Conservation (phyloP, 257 asterid species). For the Mitragyna speciosa region DNA sequence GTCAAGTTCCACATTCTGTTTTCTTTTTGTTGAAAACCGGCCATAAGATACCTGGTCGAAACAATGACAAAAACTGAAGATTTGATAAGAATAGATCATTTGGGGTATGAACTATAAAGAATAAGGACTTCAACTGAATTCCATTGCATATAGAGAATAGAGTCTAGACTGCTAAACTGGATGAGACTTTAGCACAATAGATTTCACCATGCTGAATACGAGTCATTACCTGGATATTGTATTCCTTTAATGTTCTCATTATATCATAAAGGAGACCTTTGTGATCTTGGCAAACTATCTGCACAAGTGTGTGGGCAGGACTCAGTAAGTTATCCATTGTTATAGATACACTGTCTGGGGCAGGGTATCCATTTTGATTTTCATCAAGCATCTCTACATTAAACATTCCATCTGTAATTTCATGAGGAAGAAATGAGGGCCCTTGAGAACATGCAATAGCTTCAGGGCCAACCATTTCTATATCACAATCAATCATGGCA, state of each 20-base stretch:
- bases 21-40: slow-evolving; percentile 56
- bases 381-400: slow-evolving; percentile 35
- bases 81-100: neutral
- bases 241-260: slow-evolving; percentile 90
- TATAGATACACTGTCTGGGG: slow-evolving; percentile 52
- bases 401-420: slow-evolving; percentile 58
- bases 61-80: slow-evolving; percentile 6
- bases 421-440: slow-evolving; percentile 59
- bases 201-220: neutral
- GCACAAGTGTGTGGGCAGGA: slow-evolving; percentile 83
- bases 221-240: slow-evolving; percentile 69
- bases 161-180: neutral
- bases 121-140: neutral
- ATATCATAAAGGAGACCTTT: slow-evolving; percentile 80
- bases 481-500: slow-evolving; percentile 56
- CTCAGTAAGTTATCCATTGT: slow-evolving; percentile 68
- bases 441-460: slow-evolving; percentile 63
- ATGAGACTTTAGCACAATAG: neutral
- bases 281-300: slow-evolving; percentile 76
- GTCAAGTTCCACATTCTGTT: slow-evolving; percentile 77
- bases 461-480: slow-evolving; percentile 71
- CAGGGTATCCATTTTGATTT: slow-evolving; percentile 34
- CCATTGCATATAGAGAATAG: neutral
- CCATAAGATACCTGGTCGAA: slow-evolving; percentile 73
- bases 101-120: neutral